These are phyloP conservation scores for Ogataea neopini DNA, from an alignment of 805 yeast genomes.

Conservation along the genomic window DNA sequence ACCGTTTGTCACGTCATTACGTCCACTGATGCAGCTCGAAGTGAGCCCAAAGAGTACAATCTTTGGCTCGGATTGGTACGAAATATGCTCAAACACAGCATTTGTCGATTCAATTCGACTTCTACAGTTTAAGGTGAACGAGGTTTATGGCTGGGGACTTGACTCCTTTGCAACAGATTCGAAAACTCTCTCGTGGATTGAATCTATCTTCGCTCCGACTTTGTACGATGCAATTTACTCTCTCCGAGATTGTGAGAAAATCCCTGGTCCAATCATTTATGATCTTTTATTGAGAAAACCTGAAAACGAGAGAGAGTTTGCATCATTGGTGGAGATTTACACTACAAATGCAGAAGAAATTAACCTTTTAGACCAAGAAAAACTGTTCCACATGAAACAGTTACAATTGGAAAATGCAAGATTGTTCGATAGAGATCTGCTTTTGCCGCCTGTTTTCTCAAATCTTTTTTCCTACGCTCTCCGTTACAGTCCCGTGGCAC, in stretches of 20 bases:
- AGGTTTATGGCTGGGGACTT: constrained; percentile 22
- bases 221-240: constrained; percentile 19
- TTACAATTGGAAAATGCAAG: constrained; percentile 3
- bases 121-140: constrained; percentile 26
- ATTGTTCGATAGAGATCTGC: constrained; percentile 19
- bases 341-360: constrained; percentile 20
- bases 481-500: constrained; percentile 22
- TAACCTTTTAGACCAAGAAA: constrained; percentile 31
- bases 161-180: constrained; percentile 20
- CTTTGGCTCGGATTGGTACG: constrained; percentile 9
- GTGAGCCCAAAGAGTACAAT: constrained; percentile 4
- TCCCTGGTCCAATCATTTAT: constrained; percentile 31
- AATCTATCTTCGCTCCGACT: constrained; percentile 30
- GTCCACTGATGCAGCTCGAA: constrained; percentile 5
- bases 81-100: constrained; percentile 1
- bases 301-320: constrained; percentile 27
- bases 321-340: constrained; percentile 28
- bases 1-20: constrained; percentile 1
- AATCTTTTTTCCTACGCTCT: constrained; percentile 30
- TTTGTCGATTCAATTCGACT: constrained; percentile 13
- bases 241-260: constrained; percentile 17
- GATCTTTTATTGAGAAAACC: constrained; percentile 33
- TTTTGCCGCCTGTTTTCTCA: constrained; percentile 31
- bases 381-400: constrained; percentile 26
- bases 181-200: constrained; percentile 28